Evolutionary conservation across 2,329 filamentous ascomycete species (phyloP), one percentile per base, ranked within the genome.

Genomic region (Hymenoscyphus linearis): DNA sequence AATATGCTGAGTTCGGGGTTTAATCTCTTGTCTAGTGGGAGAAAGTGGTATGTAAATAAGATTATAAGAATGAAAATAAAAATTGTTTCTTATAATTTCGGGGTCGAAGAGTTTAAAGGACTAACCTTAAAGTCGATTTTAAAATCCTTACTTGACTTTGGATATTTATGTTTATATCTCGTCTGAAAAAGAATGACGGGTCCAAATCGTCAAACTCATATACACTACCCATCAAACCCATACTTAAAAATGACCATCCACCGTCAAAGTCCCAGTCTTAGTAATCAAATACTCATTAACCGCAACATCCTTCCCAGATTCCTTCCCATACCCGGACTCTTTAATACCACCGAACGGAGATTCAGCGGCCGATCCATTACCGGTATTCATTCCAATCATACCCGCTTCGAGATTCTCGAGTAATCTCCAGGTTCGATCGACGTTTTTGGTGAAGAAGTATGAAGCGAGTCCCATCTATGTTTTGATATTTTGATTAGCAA

Each of bases 261-360:
- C 6, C 10, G 56, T 58, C 40, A 88, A 74, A 0, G 85, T 87
- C 9, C 85, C 85, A 0, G 85, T 88, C 76, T 88, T 88, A 13
- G 82, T 84, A 52, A 87, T 81, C 67, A 85, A 62, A 67, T 85
- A 87, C 70, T 87, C 85, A 52, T 80, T 77, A 22, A 87, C 79
- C 3, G 85, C 85, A 55, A 88, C 84, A 64, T 87, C 84, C 73
- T 86, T 88, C 16, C 85, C 85, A 35, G 79, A 82, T 70, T 88
- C 85, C 72, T 88, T 88, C 25, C 85, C 85, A 70, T 88, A 88
- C 0, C 85, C 85, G 5, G 81, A 84, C 69, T 87, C 83, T 75
- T 88, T 88, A 68, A 87, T 86, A 2, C 85, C 85, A 18, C 85
- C 85, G 68, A 88, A 88, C 2, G 85, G 85, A 25, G 82, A 82